Evolutionary conservation across 2,329 filamentous ascomycete genomes (phyloP).

Genomic region (Meredithiella fracta): DNA sequence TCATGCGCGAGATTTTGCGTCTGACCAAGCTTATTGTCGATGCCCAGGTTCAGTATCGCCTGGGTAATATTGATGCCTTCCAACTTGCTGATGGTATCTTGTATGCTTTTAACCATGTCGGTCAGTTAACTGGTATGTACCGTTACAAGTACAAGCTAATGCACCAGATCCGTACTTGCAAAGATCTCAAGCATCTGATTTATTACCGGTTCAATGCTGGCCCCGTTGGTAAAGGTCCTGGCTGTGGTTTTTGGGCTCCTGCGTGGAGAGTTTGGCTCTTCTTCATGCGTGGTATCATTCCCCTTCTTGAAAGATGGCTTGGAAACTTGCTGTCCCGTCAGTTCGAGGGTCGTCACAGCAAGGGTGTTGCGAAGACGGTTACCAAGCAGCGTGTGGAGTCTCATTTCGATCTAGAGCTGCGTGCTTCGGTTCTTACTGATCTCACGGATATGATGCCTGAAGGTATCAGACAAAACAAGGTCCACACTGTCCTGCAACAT

Average conservation of each 20-base stretch:
- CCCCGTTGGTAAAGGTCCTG: constrained; percentile 89
- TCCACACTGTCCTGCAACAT: constrained; percentile 94
- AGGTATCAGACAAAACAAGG: constrained; percentile 98
- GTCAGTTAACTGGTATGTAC: constrained; percentile 97
- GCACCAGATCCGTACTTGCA: constrained; percentile 98
- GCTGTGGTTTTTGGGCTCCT: constrained; percentile 97
- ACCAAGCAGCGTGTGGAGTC: constrained; percentile 98
- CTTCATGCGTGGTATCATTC: constrained; percentile 97
- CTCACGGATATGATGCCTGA: constrained; percentile 99
- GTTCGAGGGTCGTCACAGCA: constrained; percentile 96
- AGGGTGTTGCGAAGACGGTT: constrained; percentile 96
- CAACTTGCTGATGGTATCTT: constrained; percentile 95
- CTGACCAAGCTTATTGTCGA: constrained; percentile 96
- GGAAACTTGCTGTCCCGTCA: constrained; percentile 92
- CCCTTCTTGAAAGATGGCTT: constrained; percentile 88
- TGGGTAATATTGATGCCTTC: constrained; percentile 97
- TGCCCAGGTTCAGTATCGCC: constrained; percentile 89
- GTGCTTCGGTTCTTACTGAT: constrained; percentile 96
- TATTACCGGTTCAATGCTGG: constrained; percentile 98
- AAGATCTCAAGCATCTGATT: constrained; percentile 96
- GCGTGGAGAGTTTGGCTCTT: constrained; percentile 99
- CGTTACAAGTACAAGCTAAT: constrained; percentile 99
- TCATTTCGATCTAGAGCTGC: constrained; percentile 91
- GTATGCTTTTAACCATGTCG: constrained; percentile 99
- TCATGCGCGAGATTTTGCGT: constrained; percentile 95